Evolutionary conservation across 108 stramenopile species (phyloP), one percentile per base, ranked within the genome.

Genomic region (Nitzschia inconspicua): DNA sequence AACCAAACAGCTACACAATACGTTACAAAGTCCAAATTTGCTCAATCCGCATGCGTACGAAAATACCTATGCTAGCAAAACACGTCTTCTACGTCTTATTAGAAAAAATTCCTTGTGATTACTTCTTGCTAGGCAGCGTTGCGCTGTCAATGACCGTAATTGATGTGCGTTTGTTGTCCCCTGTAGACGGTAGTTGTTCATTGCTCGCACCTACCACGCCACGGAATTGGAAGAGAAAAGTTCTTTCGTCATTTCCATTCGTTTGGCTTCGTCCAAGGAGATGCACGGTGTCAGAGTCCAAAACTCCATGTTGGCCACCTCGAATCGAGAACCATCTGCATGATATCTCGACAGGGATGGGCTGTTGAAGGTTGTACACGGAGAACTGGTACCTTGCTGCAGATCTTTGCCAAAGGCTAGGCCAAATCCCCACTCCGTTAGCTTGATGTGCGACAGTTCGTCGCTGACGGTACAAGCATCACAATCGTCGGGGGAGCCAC

Each of bases 341-440:
- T 51, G 39, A 22, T 26, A n/a, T 20, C 63, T 66, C 13, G 47
- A 44, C 18, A 79, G 54, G 22, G 66, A 52, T 11, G 82, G 72
- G 53, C 67, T 78, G 3, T 60, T 54, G 64, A 83, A 83, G 19
- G 77, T 83, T n/a, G 66, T 64, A 46, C 67, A 76, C 14, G 71
- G 67, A 16, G 66, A 63, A 2, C 76, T 60, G 11, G 74, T 73
- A 2, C 78, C 82, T 46, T 76, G 58, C 35, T 78, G 63, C 19
- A 83, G 63, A 23, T 79, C 63, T 19, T 58, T 37, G 7, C 76
- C 72, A n/a, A 86, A 32, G 13, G 78, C 55, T 23, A 86, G 39
- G 5, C 80, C 81, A 67, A 80, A 86, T 10, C 81, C 85, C 57
- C 68, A 59, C 73, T 73, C 41, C 30, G 43, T 48, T 5, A 65